Percentiles rank a stretch among this genome's conserved stretches.
These are phyloP conservation scores for Ceratocystis cubensis DNA, from an alignment of 2,329 filamentous ascomycete species.

Conservation along the genomic window DNA sequence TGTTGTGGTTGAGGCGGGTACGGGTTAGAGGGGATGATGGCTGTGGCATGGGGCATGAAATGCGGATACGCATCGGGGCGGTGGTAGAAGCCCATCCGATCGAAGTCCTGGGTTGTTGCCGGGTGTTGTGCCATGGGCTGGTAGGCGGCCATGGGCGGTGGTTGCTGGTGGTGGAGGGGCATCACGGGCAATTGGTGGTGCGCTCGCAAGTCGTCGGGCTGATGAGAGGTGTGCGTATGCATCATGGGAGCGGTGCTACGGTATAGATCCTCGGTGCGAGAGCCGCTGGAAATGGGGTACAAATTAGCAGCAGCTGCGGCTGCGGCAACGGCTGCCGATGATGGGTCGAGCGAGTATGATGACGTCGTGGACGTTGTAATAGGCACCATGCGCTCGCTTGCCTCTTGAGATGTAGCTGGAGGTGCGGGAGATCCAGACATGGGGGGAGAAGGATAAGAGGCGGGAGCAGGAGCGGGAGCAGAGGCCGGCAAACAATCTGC, in stretches of 20 bases:
- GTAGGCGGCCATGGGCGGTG: slow-evolving; percentile 13
- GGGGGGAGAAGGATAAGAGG: slow-evolving; percentile 58
- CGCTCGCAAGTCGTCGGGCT: slow-evolving; percentile 27
- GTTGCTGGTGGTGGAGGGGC: slow-evolving; percentile 8
- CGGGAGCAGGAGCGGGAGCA: slow-evolving; percentile 41
- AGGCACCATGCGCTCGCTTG: slow-evolving; percentile 40
- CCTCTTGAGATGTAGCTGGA: slow-evolving; percentile 47
- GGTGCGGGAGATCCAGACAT: slow-evolving; percentile 58
- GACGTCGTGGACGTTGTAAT: slow-evolving; percentile 23
- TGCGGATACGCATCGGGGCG: slow-evolving; percentile 29
- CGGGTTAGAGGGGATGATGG: slow-evolving; percentile 17
- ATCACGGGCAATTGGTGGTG: slow-evolving; percentile 15
- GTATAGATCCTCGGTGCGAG: slow-evolving; percentile 15
- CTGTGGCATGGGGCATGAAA: slow-evolving; percentile 19
- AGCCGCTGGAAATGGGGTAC: slow-evolving; percentile 10
- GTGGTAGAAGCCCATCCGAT: slow-evolving; percentile 32
- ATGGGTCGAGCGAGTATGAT: slow-evolving; percentile 6
- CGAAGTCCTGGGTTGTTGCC: slow-evolving; percentile 22
- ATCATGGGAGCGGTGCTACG: slow-evolving; percentile 23
- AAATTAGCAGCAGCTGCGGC: neutral
- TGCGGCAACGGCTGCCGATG: slow-evolving; percentile 28
- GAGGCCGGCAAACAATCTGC: neutral
- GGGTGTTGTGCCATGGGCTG: slow-evolving; percentile 13
- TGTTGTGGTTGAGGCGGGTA: slow-evolving; percentile 15
- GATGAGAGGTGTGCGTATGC: slow-evolving; percentile 23